phyloP scores from a whole-genome alignment of 1,284 basidiomycete genomes.

The Puccinia polysora region DNA sequence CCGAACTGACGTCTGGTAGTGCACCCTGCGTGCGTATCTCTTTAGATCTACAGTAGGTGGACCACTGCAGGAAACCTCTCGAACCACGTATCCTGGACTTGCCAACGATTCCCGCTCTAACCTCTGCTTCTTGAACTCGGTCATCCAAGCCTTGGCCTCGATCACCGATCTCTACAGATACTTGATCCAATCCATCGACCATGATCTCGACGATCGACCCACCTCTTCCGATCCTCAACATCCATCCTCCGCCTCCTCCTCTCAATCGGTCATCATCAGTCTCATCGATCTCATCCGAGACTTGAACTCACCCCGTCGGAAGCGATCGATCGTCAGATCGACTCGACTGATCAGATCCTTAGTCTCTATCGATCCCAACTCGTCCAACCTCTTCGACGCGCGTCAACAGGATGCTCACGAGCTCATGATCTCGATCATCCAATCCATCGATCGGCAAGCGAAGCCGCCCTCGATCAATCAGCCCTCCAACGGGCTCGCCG shows the following conservation, averaged over 20 bases:
- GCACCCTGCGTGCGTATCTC: too few species aligned
- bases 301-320: slow-evolving; percentile 51
- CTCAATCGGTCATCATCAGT: slow-evolving; percentile 74
- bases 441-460: slow-evolving; percentile 79
- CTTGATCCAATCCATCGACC: slow-evolving; percentile 60
- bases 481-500: slow-evolving; percentile 59
- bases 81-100: slow-evolving; percentile 82
- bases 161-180: slow-evolving; percentile 70
- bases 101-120: slow-evolving; percentile 82
- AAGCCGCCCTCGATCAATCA: slow-evolving; percentile 56
- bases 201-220: slow-evolving; percentile 60
- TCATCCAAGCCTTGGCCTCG: slow-evolving; percentile 81
- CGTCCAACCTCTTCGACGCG: slow-evolving; percentile 69
- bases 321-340: slow-evolving; percentile 60
- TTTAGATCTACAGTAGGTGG: too few species aligned
- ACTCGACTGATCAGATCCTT: slow-evolving; percentile 42
- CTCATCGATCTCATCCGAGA: slow-evolving; percentile 57
- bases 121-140: slow-evolving; percentile 91
- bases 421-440: slow-evolving; percentile 82
- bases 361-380: slow-evolving; percentile 52
- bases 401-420: slow-evolving; percentile 95
- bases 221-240: too few species aligned
- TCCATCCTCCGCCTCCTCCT: slow-evolving; percentile 60
- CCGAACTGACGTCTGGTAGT: too few species aligned
- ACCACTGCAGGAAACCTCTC: too few species aligned